Percentiles rank a stretch among this genome's conserved stretches.
Conservation (phyloP, 1,284 basidiomycete genomes). For the Irpex sp. region DNA sequence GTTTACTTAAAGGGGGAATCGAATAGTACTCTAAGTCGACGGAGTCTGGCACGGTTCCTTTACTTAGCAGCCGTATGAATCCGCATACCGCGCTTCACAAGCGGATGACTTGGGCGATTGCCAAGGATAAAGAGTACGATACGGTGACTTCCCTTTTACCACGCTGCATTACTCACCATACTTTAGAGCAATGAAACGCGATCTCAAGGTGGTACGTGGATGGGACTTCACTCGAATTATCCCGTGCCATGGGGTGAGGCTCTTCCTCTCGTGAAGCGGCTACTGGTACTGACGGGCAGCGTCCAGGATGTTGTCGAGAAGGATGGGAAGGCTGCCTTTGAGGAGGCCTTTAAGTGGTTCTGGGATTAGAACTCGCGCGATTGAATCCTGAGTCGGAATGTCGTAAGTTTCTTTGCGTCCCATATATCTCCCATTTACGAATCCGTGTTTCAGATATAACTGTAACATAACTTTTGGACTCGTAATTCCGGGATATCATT, state of each 20-base stretch:
- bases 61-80: constrained; percentile 42
- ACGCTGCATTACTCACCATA: background rate
- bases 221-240: constrained; percentile 93
- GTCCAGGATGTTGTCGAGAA: constrained; percentile 75
- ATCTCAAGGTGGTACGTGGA: constrained; percentile 65
- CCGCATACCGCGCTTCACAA: constrained; percentile 62
- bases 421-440: no score
- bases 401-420: no score
- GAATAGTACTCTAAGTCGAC: constrained; percentile 50
- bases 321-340: constrained; percentile 61
- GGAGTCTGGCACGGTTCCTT: constrained; percentile 41
- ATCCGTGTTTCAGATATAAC: no score
- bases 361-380: background rate
- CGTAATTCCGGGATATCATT: no score
- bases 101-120: constrained; percentile 46
- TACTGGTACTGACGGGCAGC: constrained; percentile 2
- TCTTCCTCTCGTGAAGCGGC: constrained; percentile 7
- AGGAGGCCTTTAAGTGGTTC: background rate
- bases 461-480: no score
- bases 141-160: background rate
- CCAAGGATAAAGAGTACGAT: constrained; percentile 56
- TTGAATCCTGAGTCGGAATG: no score
- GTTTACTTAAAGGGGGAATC: background rate
- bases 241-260: constrained; percentile 84
- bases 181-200: constrained; percentile 73